phyloP scores from a whole-genome alignment of 2,329 filamentous ascomycete genomes.

The Monosporascus ibericus region DNA sequence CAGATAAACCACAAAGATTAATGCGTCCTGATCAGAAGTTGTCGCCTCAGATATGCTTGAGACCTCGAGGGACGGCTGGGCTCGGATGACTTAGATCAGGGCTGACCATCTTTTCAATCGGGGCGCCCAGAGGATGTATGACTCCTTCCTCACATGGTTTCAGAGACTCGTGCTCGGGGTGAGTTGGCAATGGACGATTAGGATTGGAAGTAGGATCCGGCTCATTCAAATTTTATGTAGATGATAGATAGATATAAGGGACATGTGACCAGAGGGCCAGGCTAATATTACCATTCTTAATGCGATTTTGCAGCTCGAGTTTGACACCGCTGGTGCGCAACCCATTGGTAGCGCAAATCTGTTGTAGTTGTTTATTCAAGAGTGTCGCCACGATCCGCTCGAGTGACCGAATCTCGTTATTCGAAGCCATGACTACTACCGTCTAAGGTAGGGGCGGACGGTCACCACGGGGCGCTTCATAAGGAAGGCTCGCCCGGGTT shows the following conservation, averaged over 20 bases:
- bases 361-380: constrained; percentile 62
- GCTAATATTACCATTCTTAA: constrained; percentile 58
- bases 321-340: constrained; percentile 81
- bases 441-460: constrained; percentile 15
- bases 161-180: too few species aligned
- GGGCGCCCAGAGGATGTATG: too few species aligned
- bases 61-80: too few species aligned
- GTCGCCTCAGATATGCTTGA: too few species aligned
- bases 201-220: too few species aligned
- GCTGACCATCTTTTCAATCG: too few species aligned
- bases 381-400: constrained; percentile 39
- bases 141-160: too few species aligned
- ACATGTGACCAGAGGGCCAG: too few species aligned
- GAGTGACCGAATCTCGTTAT: constrained; percentile 37
- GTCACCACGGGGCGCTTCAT: constrained; percentile 17
- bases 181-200: too few species aligned
- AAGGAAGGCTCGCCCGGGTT: constrained; percentile 15
- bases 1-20: too few species aligned
- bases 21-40: too few species aligned
- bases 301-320: constrained; percentile 69
- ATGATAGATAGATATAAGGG: neutral
- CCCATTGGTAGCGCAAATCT: constrained; percentile 68
- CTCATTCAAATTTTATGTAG: neutral
- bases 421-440: constrained; percentile 22
- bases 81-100: too few species aligned